These are phyloP conservation scores for Myriosclerotinia duriaeana DNA, from an alignment of 2,329 filamentous ascomycete genomes.

Conservation along the genomic window DNA sequence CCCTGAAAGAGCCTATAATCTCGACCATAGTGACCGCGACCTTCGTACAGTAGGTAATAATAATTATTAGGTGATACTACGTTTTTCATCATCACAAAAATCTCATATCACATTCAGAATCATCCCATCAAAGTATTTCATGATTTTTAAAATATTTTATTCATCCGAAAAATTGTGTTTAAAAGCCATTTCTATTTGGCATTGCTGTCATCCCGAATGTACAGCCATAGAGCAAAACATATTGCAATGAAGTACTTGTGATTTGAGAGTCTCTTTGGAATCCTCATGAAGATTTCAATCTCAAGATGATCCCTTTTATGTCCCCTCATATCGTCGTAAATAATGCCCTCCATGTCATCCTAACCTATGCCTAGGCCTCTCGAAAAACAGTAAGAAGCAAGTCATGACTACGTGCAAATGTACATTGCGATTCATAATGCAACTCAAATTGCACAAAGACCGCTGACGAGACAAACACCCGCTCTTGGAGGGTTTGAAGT, in stretches of 20 bases:
- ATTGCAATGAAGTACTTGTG: conserved; percentile 17
- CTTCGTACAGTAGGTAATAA: too few species aligned
- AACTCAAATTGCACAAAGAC: conserved; percentile 36
- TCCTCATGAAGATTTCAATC: conserved; percentile 6
- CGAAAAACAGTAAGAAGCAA: conserved; percentile 26
- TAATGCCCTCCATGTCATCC: conserved; percentile 12
- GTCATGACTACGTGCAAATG: conserved; percentile 34
- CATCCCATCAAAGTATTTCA: background rate
- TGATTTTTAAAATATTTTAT: conserved; percentile 10
- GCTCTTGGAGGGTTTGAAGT: conserved; percentile 36
- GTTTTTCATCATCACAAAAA: background rate
- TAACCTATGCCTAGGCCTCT: conserved; percentile 18
- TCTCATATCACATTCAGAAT: conserved; percentile 7
- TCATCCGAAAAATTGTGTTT: conserved; percentile 9
- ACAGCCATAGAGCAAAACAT: conserved; percentile 21
- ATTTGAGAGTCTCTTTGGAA: conserved; percentile 10
- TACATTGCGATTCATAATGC: conserved; percentile 34
- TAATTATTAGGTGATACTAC: background rate
- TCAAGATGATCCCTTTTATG: conserved; percentile 13
- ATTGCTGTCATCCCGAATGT: conserved; percentile 19
- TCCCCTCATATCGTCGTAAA: conserved; percentile 8
- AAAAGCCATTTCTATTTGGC: conserved; percentile 13
- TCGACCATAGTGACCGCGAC: too few species aligned
- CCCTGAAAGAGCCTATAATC: too few species aligned
- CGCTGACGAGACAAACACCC: conserved; percentile 37